Evolutionary conservation across 306 rosid species (phyloP).

Genomic region (Dryas drummondii): DNA sequence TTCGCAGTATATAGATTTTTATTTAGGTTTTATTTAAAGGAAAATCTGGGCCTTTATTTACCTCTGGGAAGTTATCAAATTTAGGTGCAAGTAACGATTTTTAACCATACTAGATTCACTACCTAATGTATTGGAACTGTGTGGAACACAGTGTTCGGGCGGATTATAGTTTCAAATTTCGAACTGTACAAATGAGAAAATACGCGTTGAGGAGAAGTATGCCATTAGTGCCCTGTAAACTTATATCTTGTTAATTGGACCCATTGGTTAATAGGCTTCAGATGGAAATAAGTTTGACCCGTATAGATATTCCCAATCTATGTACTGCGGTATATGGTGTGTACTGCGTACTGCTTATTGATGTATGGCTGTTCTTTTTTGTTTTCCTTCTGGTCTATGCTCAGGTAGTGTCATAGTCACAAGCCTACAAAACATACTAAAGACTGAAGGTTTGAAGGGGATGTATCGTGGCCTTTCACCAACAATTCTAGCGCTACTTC

Average conservation of each 20-base stretch:
- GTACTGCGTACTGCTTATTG: not conserved
- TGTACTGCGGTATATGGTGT: not conserved
- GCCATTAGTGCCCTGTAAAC: not conserved
- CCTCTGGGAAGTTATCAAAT: not conserved
- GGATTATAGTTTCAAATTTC: not conserved
- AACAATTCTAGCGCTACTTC: conserved; percentile 88
- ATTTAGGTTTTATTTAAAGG: not conserved
- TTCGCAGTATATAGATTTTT: not conserved
- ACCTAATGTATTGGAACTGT: not conserved
- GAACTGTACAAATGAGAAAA: not conserved
- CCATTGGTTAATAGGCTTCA: too few species aligned
- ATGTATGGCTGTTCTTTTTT: conserved; percentile 8
- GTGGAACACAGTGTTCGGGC: not conserved
- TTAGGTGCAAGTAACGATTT: not conserved
- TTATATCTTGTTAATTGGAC: too few species aligned
- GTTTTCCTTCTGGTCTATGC: conserved; percentile 26
- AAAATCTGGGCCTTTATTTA: not conserved
- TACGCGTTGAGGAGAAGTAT: not conserved
- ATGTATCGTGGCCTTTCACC: conserved; percentile 97
- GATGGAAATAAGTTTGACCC: too few species aligned
- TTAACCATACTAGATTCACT: not conserved
- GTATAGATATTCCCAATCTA: too few species aligned
- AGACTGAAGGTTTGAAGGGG: conserved; percentile 83
- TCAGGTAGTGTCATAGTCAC: conserved; percentile 77
- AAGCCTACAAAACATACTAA: conserved; percentile 67